Base-by-base conservation (phyloP, 139 green algal species). In the Chlorella ohadii region DNA sequence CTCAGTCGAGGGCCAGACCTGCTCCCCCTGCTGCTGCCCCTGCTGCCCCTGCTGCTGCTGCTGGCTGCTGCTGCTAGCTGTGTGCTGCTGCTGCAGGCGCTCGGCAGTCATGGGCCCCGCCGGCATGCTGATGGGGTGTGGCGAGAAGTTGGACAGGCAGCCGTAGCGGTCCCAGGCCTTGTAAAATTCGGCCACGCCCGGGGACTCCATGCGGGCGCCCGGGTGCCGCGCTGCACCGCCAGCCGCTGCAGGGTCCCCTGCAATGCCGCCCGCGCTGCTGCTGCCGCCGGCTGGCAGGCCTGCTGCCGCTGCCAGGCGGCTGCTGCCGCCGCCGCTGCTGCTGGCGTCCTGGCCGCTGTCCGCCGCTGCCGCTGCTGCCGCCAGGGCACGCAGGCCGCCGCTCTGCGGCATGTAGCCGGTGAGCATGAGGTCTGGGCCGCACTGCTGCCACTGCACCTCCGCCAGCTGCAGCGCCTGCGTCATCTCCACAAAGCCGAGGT, bases 401-500 rank as follows among this genome's bases (percentile, higher is more conserved):
- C 92, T 95, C 31, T 91, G 86, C 7, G 95, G 95, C 55, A 99
- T 88, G 86, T 96, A 99, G 23, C 97, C 97, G 1, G 84, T 93
- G 19, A 98, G 82, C 87, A 98, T 91, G 5, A 99, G 80, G 86
- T 99, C 97, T 3, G 91, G 91, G 0, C 96, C 97, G 4, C 94
- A 90, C 82, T 85, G 77, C 51, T 84, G 47, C 94, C 93, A 97
- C 33, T 66, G 22, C 0, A 85, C 67, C n/a, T 96, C 92, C 4
- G 85, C 65, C 57, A 99, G 84, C 16, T 90, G 74, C 71, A 99
- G 83, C 36, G 97, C 97, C 84, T 94, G 85, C 2, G 95, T 98
- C 97, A 99, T 99, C 87, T 98, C 93, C 44, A 98, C 94, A 85
- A 98, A 97, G 4, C 97, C 97, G 11, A 99, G 92, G 78, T 99